Evolutionary conservation across 1,139 yeast genomes (phyloP), one percentile per base, ranked within the genome.

Genomic region (Nadsonia starkeyi-henricii): DNA sequence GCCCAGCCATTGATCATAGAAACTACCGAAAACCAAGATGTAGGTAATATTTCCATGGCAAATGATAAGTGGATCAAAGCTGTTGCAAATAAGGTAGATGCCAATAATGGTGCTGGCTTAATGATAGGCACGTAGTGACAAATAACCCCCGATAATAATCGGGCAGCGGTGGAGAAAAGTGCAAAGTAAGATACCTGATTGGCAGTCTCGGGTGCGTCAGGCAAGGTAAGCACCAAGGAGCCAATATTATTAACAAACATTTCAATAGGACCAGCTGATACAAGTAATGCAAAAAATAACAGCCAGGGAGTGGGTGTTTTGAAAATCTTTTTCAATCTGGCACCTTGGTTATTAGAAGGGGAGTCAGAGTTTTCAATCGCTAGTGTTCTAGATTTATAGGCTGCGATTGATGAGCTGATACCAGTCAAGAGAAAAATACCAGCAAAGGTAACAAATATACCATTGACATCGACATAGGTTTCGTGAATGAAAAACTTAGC

Each of bases 241-340:
- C 94, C 95, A 71, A 91, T 74, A 59, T 89, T 85, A 52, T 89
- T 85, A 55, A 86, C 78, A 63, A 79, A 88, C 70, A 88, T 79
- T 60, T 91, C 98, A 53, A 86, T 67, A 1, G 96, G 95, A 0
- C 97, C 98, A 26, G 86, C 69, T 36, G 81, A 73, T 41, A 85
- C 66, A 28, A 88, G 71, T 52, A 88, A 73, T 8, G 89, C 75
- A 2, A 73, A 54, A 41, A 84, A 70, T 21, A 86, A 65, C 2
- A 81, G 54, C 73, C 86, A 81, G 45, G 88, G 79, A 2, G 83
- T 73, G 37, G 73, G 73, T 58, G 84, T 91, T 21, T 62, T 64
- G 45, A 85, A 62, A 56, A 89, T 85, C 8, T 57, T 59, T 17
- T 61, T 43, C 39, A 54, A 58, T 74, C 77, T 51, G 78, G 69